Evolutionary conservation across 2,329 filamentous ascomycete genomes (phyloP).

Genomic region (Geosmithia morbida): DNA sequence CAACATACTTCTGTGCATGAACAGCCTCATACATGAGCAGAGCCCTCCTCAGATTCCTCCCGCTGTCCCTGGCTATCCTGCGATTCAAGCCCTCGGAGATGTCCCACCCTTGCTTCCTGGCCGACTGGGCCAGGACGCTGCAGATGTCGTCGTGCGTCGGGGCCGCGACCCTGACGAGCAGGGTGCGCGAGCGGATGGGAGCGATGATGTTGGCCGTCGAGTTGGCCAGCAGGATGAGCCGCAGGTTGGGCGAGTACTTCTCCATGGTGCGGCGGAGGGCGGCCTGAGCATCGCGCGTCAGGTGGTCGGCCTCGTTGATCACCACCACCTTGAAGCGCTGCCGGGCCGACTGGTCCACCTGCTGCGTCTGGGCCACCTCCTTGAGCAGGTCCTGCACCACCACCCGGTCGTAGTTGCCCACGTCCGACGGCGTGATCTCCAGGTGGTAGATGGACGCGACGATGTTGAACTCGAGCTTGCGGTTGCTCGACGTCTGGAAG

Average conservation of each 20-base stretch:
- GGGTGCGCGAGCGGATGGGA: slow-evolving; percentile 83
- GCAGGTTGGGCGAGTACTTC: slow-evolving; percentile 92
- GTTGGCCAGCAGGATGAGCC: slow-evolving; percentile 85
- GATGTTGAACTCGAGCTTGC: slow-evolving; percentile 98
- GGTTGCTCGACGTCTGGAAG: slow-evolving; percentile 89
- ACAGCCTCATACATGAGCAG: slow-evolving; percentile 95
- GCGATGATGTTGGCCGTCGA: slow-evolving; percentile 98
- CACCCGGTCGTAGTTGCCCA: slow-evolving; percentile 90
- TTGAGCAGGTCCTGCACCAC: slow-evolving; percentile 93
- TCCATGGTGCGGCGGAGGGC: slow-evolving; percentile 95
- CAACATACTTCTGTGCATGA: slow-evolving; percentile 81
- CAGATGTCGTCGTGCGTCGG: slow-evolving; percentile 79
- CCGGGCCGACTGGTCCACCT: slow-evolving; percentile 83
- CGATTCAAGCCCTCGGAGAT: slow-evolving; percentile 60
- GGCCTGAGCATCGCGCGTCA: slow-evolving; percentile 88
- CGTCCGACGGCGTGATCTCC: slow-evolving; percentile 94
- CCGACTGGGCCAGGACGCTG: slow-evolving; percentile 52
- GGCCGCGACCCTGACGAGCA: slow-evolving; percentile 83
- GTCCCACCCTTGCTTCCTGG: slow-evolving; percentile 75
- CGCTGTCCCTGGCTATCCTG: slow-evolving; percentile 81
- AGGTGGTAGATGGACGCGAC: slow-evolving; percentile 95
- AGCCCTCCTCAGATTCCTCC: slow-evolving; percentile 77
- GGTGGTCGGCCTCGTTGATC: slow-evolving; percentile 95
- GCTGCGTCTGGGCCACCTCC: slow-evolving; percentile 96
- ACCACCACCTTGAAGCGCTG: slow-evolving; percentile 98